These are phyloP conservation scores for Globisporangium takayamanum DNA, from an alignment of 352 stramenopile species.

Conservation along the genomic window DNA sequence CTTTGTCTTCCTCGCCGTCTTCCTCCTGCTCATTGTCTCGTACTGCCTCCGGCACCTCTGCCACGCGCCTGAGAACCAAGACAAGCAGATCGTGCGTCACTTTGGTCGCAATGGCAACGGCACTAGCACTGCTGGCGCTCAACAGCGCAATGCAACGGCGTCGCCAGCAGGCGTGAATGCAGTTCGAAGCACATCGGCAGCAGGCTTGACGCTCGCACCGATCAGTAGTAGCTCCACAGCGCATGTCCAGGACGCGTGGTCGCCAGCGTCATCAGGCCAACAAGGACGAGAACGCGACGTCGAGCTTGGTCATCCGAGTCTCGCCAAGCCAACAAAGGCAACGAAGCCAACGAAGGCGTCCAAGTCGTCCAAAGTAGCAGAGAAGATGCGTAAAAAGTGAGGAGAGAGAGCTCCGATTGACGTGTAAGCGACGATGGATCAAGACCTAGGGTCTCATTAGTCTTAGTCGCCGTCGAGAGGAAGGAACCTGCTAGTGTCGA, in stretches of 20 bases:
- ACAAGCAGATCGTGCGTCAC: constrained; percentile 28
- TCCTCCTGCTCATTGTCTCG: constrained; percentile 29
- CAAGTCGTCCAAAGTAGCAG: not conserved
- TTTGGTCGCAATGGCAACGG: constrained; percentile 12
- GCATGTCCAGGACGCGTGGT: not conserved
- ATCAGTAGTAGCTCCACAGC: not conserved
- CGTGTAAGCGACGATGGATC: too few species aligned
- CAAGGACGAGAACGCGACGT: constrained; percentile 1
- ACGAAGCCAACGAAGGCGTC: not conserved
- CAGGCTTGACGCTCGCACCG: constrained; percentile 3
- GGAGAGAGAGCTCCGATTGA: too few species aligned
- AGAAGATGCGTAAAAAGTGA: not conserved
- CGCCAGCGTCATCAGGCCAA: too few species aligned
- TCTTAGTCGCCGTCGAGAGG: too few species aligned
- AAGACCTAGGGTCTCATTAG: too few species aligned
- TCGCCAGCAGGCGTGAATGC: not conserved
- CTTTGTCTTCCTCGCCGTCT: constrained; percentile 36
- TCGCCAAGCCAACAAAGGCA: not conserved
- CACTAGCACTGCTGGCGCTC: not conserved
- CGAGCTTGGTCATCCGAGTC: constrained; percentile 3
- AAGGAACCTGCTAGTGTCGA: too few species aligned
- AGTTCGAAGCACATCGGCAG: not conserved
- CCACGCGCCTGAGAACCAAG: constrained; percentile 59
- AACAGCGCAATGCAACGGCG: not conserved
- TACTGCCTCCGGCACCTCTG: constrained; percentile 56